Conservation (phyloP, 805 yeast genomes). For the Wickerhamiella alocasiicola region DNA sequence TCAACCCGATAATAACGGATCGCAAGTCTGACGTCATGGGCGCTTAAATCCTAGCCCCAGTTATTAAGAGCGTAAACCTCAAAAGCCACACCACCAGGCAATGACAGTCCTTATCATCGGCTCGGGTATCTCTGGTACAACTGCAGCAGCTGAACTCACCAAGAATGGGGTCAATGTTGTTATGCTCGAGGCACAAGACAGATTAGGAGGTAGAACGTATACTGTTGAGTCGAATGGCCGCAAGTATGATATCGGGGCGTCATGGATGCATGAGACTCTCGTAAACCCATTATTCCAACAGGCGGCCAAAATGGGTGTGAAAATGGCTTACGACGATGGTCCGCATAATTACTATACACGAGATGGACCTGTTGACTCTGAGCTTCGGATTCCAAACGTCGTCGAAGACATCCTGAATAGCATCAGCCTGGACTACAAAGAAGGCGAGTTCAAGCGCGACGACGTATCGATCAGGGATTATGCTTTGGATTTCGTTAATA, state of each 20-base stretch:
- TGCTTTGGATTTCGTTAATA: conserved; percentile 34
- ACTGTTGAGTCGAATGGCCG: conserved; percentile 27
- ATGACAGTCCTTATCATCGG: conserved; percentile 43
- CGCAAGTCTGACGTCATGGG: no score
- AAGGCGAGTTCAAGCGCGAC: conserved; percentile 31
- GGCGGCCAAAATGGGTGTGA: conserved; percentile 25
- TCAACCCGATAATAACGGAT: no score
- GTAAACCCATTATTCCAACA: conserved; percentile 51
- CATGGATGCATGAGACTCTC: conserved; percentile 82
- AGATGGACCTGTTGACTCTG: conserved; percentile 25
- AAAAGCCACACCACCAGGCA: no score
- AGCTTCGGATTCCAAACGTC: conserved; percentile 25
- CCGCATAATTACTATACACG: conserved; percentile 25
- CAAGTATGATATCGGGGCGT: conserved; percentile 71
- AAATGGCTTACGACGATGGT: conserved; percentile 38
- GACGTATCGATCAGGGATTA: conserved; percentile 46
- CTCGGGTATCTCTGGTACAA: conserved; percentile 67
- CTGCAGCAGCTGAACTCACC: conserved; percentile 48
- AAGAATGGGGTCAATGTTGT: conserved; percentile 35
- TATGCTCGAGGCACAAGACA: conserved; percentile 52
- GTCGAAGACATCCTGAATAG: conserved; percentile 46
- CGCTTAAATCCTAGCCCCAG: no score
- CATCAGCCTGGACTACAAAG: conserved; percentile 45
- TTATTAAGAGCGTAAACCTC: no score
- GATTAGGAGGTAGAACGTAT: conserved; percentile 56